These are phyloP conservation scores for Acacia crassicarpa DNA, from an alignment of 306 rosid genomes.

Conservation along the genomic window DNA sequence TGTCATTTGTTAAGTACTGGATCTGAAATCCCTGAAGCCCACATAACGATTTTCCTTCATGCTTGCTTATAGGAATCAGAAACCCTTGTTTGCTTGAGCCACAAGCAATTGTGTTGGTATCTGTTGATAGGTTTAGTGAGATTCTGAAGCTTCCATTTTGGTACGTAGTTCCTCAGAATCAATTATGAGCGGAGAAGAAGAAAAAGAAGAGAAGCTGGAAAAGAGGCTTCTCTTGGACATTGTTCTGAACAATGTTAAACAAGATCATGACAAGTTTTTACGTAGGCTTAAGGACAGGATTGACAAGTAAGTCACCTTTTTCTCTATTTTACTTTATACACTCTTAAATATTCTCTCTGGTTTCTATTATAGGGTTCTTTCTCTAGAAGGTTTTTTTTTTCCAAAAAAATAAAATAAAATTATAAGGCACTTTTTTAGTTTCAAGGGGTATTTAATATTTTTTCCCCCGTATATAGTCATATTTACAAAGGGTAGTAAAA, in stretches of 20 bases:
- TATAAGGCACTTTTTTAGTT: no score
- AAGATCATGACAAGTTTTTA: constrained; percentile 72
- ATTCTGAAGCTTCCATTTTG: neutral
- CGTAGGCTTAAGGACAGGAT: constrained; percentile 52
- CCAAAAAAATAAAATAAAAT: no score
- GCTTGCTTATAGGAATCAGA: neutral
- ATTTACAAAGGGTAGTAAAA: no score
- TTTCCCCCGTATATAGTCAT: no score
- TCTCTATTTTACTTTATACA: neutral
- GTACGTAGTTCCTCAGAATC: neutral
- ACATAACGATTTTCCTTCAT: neutral
- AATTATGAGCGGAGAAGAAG: constrained; percentile 68
- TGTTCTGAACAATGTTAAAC: constrained; percentile 50
- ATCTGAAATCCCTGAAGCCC: neutral
- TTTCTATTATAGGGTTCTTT: no score
- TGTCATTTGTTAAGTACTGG: neutral
- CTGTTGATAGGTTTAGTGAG: neutral
- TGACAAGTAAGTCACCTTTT: constrained; percentile 44
- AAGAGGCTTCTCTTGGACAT: constrained; percentile 53
- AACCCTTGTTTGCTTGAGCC: neutral
- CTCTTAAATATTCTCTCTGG: no score
- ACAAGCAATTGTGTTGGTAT: neutral
- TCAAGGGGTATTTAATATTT: no score
- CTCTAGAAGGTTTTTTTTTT: no score
- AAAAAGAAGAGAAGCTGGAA: neutral